Evolutionary conservation across 1,139 yeast genomes (phyloP).

Genomic region (Suhomyces guaymorum): DNA sequence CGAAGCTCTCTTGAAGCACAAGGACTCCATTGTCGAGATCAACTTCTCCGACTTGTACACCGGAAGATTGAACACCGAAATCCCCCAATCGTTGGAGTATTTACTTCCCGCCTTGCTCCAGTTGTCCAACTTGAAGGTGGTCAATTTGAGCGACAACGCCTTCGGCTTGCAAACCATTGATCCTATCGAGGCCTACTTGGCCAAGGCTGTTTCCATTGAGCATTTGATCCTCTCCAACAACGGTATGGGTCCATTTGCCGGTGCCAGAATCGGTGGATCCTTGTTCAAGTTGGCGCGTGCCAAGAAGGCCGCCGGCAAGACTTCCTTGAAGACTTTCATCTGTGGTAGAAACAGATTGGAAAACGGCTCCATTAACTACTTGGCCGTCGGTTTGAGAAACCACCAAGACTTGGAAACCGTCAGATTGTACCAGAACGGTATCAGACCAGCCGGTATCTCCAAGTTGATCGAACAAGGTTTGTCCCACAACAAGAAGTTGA

Average conservation of each 20-base stretch:
- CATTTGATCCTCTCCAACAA: constrained; percentile 89
- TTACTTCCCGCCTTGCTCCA: constrained; percentile 72
- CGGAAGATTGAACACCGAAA: constrained; percentile 91
- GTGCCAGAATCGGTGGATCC: constrained; percentile 88
- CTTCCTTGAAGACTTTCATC: constrained; percentile 72
- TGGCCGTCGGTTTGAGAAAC: constrained; percentile 74
- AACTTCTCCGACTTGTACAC: constrained; percentile 92
- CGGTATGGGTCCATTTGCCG: constrained; percentile 98
- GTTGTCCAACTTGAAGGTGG: constrained; percentile 66
- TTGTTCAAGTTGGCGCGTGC: constrained; percentile 70
- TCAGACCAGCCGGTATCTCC: constrained; percentile 88
- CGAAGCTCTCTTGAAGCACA: constrained; percentile 52
- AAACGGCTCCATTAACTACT: constrained; percentile 82
- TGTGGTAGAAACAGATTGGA: constrained; percentile 97
- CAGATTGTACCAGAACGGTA: constrained; percentile 91
- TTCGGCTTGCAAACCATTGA: constrained; percentile 94
- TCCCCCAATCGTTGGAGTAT: constrained; percentile 76
- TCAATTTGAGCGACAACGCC: constrained; percentile 92
- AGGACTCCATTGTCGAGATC: constrained; percentile 58
- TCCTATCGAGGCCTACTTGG: constrained; percentile 76
- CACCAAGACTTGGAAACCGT: constrained; percentile 74
- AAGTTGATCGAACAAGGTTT: constrained; percentile 75
- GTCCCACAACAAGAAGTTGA: constrained; percentile 56
- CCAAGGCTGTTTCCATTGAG: constrained; percentile 74
- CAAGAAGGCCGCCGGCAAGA: constrained; percentile 48